Evolutionary conservation across 768 basidiomycete species (phyloP), one percentile per base, ranked within the genome.

Genomic region (Russula earlei): DNA sequence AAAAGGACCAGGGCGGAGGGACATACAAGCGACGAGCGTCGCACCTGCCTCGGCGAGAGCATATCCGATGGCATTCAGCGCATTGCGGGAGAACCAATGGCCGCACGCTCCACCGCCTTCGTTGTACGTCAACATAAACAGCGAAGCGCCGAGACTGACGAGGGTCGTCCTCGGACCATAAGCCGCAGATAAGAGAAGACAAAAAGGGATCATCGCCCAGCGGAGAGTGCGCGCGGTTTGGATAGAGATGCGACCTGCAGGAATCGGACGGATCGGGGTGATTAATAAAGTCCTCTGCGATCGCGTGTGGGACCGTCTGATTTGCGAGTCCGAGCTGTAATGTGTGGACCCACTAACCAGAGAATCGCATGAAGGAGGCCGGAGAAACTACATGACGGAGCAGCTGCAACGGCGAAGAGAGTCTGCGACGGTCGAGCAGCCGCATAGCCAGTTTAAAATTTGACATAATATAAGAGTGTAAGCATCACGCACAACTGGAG

Each of bases 21-120:
- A 62, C 70, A 5, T 55, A 71, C 74, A 66, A n/a, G 73, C 67
- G 17, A 70, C 54, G 14, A 72, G 61, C 9, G 71, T 71, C 5
- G 69, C 71, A 10, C 74, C 74, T 0, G 66, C 62, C 55, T 75
- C 70, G 52, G 75, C 73, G 36, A 68, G 51, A 19, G 69, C 69
- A 46, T 67, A 70, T 31, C 72, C 74, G n/a, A 67, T 53, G 10
- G 70, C 72, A 37, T 70, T 73, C 40, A 72, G 48, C 1, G 65
- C 37, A 52, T 72, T 71, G 48, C 74, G 69, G 20, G 67, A 61
- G 25, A 70, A 38, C 74, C 74, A 73, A 49, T 68, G 61, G 20
- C 60, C 53, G 12, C 51, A 11, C 27, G 52, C 53, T 20, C 49
- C 54, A 27, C 54, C 54, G 2, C 69, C 17, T 51, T 71, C 70